Conservation (phyloP, 805 yeast species). For the Lachancea sp. region DNA sequence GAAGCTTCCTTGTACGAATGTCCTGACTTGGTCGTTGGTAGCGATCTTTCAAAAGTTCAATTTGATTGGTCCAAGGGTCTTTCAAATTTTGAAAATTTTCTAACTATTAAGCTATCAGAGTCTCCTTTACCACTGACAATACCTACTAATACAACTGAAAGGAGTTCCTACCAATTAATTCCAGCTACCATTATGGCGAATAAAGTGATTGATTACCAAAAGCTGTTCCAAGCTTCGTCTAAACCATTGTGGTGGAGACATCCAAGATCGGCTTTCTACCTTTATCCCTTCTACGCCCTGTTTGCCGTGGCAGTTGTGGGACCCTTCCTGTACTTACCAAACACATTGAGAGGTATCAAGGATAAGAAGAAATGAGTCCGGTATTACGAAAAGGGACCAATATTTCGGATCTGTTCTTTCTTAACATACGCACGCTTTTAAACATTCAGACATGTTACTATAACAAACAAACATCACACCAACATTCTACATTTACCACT, state of each 20-base stretch:
- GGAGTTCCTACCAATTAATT: background rate
- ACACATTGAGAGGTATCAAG: conserved; percentile 68
- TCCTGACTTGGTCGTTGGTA: too few species aligned
- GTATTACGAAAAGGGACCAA: too few species aligned
- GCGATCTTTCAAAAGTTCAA: background rate
- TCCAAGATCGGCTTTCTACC: conserved; percentile 63
- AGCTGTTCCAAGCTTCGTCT: conserved; percentile 48
- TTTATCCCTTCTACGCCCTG: conserved; percentile 74
- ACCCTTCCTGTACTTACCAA: conserved; percentile 63
- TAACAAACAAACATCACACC: too few species aligned
- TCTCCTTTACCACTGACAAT: too few species aligned
- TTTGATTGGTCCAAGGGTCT: conserved; percentile 4
- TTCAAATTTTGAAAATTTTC: background rate
- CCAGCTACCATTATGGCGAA: conserved; percentile 24
- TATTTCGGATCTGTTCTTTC: too few species aligned
- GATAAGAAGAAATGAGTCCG: conserved; percentile 29
- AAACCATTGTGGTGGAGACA: conserved; percentile 57
- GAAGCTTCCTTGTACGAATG: too few species aligned
- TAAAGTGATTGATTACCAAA: conserved; percentile 51
- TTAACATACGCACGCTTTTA: too few species aligned
- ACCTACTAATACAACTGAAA: too few species aligned
- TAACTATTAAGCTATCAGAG: background rate
- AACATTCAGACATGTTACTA: too few species aligned
- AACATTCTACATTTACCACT: too few species aligned
- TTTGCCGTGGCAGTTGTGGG: conserved; percentile 60